These are phyloP conservation scores for Pestalotiopsis sp. DNA, from an alignment of 2,329 filamentous ascomycete genomes.

Conservation along the genomic window DNA sequence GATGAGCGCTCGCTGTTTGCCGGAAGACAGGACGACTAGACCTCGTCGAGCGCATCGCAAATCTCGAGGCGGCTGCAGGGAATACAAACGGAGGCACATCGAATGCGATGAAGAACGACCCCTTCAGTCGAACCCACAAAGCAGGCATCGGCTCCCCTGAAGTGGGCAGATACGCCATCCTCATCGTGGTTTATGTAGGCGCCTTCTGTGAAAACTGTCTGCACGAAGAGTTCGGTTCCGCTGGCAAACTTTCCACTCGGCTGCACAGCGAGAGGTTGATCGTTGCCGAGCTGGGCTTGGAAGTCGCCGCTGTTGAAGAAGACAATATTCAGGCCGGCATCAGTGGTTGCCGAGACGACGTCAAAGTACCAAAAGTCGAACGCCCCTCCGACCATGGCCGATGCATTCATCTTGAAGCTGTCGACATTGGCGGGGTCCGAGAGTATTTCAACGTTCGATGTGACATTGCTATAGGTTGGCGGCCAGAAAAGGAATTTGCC, in stretches of 20 bases:
- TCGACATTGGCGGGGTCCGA: neutral
- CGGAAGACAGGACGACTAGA: no score
- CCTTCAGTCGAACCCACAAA: neutral
- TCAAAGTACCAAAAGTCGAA: neutral
- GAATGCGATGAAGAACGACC: no score
- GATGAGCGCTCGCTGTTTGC: no score
- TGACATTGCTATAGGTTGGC: neutral
- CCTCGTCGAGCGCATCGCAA: no score
- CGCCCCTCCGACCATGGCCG: neutral
- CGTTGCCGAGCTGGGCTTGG: neutral
- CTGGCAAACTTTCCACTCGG: neutral
- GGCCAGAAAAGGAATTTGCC: neutral
- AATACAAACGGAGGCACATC: no score
- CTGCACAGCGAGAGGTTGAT: neutral
- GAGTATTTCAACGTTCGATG: neutral
- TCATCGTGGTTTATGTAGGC: neutral
- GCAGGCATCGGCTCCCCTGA: neutral
- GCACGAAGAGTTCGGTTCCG: neutral
- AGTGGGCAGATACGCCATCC: neutral
- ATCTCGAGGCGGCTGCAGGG: no score
- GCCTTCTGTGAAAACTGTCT: neutral
- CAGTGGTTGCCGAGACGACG: neutral
- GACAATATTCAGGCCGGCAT: neutral
- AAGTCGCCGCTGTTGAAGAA: conserved; percentile 6
- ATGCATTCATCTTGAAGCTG: neutral